A percentile compares a stretch with the other conserved stretches of the same genome.
These are phyloP conservation scores for Diaporthe australafricana DNA, from an alignment of 2,329 filamentous ascomycete species.

Conservation along the genomic window DNA sequence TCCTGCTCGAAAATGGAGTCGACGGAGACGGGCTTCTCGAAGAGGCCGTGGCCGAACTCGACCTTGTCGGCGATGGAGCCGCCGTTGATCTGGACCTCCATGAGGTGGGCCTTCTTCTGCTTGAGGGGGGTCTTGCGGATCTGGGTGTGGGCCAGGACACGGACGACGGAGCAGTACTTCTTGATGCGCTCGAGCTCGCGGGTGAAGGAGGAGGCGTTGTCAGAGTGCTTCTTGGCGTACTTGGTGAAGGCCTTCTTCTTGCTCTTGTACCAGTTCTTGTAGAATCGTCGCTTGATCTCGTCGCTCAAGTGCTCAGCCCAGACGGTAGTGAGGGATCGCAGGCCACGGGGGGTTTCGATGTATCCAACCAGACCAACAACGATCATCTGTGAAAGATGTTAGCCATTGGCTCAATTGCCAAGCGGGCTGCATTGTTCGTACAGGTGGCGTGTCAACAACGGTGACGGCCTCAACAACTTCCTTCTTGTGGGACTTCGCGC, in stretches of 20 bases:
- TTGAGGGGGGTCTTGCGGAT: conserved; percentile 99
- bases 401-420: conserved; percentile 78
- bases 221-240: conserved; percentile 99
- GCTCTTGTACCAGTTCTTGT: conserved; percentile 99
- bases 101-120: conserved; percentile 99
- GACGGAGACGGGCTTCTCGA: conserved; percentile 98
- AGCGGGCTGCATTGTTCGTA: conserved; percentile 89
- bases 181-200: conserved; percentile 99
- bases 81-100: conserved; percentile 99
- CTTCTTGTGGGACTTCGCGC: conserved; percentile 99
- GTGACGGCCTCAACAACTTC: conserved; percentile 91
- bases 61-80: conserved; percentile 97
- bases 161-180: conserved; percentile 99
- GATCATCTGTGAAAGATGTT: conserved; percentile 89
- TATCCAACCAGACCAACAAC: conserved; percentile 99
- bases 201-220: conserved; percentile 91
- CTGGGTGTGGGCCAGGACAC: conserved; percentile 99
- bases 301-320: conserved; percentile 99
- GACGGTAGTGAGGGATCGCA: conserved; percentile 98
- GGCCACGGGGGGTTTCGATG: conserved; percentile 99
- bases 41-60: conserved; percentile 91
- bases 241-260: conserved; percentile 99
- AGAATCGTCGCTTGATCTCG: conserved; percentile 99
- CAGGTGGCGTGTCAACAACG: conserved; percentile 93
- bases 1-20: conserved; percentile 98